phyloP scores from a whole-genome alignment of 2,329 filamentous ascomycete species.

The Onygena corvina region DNA sequence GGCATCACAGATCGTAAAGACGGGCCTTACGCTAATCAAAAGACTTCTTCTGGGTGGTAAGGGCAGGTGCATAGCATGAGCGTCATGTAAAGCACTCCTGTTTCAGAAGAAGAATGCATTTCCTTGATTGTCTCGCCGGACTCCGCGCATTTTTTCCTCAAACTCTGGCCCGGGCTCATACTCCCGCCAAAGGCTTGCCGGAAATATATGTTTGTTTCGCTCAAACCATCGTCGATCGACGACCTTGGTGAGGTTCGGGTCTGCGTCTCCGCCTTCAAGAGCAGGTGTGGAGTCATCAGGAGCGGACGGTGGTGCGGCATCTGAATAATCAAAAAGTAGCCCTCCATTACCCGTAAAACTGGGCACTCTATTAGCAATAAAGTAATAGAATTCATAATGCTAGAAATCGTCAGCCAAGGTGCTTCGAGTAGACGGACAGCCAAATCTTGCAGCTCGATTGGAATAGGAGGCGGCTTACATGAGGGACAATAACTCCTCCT shows the following conservation, averaged over 20 bases:
- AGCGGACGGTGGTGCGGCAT: constrained; percentile 27
- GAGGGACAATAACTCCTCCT: constrained; percentile 82
- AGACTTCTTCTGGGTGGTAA: neutral
- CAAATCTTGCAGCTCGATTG: too few species aligned
- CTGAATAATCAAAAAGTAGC: constrained; percentile 65
- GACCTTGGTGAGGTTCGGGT: constrained; percentile 76
- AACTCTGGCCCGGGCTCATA: constrained; percentile 84
- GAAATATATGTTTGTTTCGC: constrained; percentile 95
- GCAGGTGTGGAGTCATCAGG: constrained; percentile 34
- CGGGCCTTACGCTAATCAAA: too few species aligned
- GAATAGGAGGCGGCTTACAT: constrained; percentile 49
- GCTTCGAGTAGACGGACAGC: neutral
- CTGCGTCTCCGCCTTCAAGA: constrained; percentile 64
- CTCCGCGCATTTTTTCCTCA: constrained; percentile 48
- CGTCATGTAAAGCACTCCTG: neutral
- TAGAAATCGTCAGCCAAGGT: constrained; percentile 30
- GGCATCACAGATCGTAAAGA: too few species aligned
- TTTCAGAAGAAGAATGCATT: constrained; percentile 80
- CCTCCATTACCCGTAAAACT: constrained; percentile 63
- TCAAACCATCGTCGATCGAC: constrained; percentile 96
- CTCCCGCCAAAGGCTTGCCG: constrained; percentile 87
- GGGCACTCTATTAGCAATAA: constrained; percentile 61
- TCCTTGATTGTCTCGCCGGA: constrained; percentile 71
- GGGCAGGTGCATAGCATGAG: neutral
- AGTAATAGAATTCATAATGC: constrained; percentile 97